Evolutionary conservation across 805 yeast species (phyloP).

Genomic region (Cyberlindnera samutprakarnensis): DNA sequence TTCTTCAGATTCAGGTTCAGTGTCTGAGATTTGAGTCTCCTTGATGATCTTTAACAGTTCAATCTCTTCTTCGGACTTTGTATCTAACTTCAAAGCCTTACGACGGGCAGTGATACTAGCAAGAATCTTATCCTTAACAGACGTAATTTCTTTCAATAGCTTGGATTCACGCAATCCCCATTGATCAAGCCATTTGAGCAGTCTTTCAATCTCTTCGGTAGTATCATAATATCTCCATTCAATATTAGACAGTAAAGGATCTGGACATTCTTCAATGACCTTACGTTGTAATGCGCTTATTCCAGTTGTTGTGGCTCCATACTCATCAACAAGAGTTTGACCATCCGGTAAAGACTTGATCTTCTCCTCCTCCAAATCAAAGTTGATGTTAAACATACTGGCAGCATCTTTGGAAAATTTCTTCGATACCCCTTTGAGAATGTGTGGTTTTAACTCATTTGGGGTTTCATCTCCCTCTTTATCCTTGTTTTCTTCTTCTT

Average conservation of each 20-base stretch:
- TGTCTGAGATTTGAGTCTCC: constrained; percentile 27
- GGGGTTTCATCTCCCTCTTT: constrained; percentile 16
- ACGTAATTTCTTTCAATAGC: constrained; percentile 52
- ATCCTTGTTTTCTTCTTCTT: constrained; percentile 1
- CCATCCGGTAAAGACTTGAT: constrained; percentile 47
- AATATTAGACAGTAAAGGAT: constrained; percentile 39
- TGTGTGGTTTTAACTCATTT: constrained; percentile 11
- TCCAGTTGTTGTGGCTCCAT: constrained; percentile 26
- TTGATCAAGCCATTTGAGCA: constrained; percentile 63
- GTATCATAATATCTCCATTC: constrained; percentile 72
- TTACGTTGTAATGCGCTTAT: constrained; percentile 41
- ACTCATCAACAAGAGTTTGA: constrained; percentile 26
- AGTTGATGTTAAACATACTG: constrained; percentile 16
- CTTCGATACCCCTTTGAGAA: constrained; percentile 7
- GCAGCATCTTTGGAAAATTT: constrained; percentile 19
- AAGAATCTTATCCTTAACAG: constrained; percentile 43
- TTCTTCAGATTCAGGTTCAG: constrained; percentile 24
- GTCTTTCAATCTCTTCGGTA: constrained; percentile 44
- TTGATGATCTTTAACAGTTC: constrained; percentile 33
- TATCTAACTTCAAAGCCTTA: constrained; percentile 41
- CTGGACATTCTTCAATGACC: constrained; percentile 57
- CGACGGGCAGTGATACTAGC: constrained; percentile 53
- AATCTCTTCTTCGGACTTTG: constrained; percentile 33
- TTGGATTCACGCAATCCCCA: constrained; percentile 69
- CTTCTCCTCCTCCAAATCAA: constrained; percentile 37